Base-by-base conservation (phyloP, 2,329 filamentous ascomycete species). In the Blumeria graminis region DNA sequence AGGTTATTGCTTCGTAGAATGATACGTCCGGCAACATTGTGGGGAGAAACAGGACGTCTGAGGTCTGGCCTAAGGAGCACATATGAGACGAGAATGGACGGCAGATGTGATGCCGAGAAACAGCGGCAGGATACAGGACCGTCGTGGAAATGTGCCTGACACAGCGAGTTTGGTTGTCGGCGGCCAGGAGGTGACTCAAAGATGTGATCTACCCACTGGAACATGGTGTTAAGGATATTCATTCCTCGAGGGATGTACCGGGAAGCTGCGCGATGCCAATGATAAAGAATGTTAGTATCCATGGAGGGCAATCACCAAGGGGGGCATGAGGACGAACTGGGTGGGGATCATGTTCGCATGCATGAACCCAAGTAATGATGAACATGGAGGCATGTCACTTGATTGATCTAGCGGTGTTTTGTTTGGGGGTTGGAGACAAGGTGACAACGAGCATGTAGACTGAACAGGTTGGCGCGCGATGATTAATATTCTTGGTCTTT, bases 11-110 rank as follows among this genome's bases (percentile, higher is more conserved):
- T 70, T 65, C 65, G 66, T 71, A 66, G 66, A 64, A 66, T 63
- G 63, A 62, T 59, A 62, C 62, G 68, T 63, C 63, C 67, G 67
- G 68, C 61, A 66, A 70, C 67, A 69, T 73, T 71, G 73, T 73
- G 22, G 22, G 22, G 22, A 73, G 71, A 71, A 59, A 63, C 62
- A 43, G 60, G 61, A 61, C 63, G 60, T 63, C 59, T 59, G 59
- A 59, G 65, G 62, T 60, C 61, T 59, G 58, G 62, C 62, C 64
- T 65, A 66, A 68, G 72, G 71, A 72, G 72, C 70, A 67, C 68
- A 69, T 59, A 63, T 63, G 61, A 63, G 61, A 64, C 60, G 62
- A 60, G 60, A 61, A 56, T 33, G 59, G 58, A 60, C 55, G 60
- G 55, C 56, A 60, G 57, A 60, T 56, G 59, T 55, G 58, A 59